These are phyloP conservation scores for Karstenula rhodostoma DNA, from an alignment of 2,329 filamentous ascomycete genomes.

Conservation along the genomic window DNA sequence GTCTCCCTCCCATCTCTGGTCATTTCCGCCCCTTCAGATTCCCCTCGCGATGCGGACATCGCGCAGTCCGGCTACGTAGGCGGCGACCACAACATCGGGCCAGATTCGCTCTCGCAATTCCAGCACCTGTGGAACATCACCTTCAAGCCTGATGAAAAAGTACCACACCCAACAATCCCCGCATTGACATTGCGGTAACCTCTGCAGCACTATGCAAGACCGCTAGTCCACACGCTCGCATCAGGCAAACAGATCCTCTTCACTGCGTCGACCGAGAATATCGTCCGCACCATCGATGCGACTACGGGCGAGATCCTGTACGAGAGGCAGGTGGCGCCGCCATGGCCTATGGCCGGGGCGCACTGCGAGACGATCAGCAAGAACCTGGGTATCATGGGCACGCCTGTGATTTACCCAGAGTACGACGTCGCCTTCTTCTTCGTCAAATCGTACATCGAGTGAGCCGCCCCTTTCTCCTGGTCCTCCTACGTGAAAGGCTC, in stretches of 20 bases:
- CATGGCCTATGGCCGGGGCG: slow-evolving; percentile 26
- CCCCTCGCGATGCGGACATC: slow-evolving; percentile 26
- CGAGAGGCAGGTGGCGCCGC: slow-evolving; percentile 23
- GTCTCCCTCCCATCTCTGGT: slow-evolving; percentile 1
- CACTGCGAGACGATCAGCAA: slow-evolving; percentile 22
- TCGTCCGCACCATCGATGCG: slow-evolving; percentile 30
- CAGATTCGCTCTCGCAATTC: slow-evolving; percentile 48
- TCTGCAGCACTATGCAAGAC: slow-evolving; percentile 57
- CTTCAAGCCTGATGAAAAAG: slow-evolving; percentile 46
- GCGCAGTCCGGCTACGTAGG: slow-evolving; percentile 30
- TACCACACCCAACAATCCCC: slow-evolving; percentile 4
- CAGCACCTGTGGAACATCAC: slow-evolving; percentile 49
- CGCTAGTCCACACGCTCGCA: slow-evolving; percentile 55
- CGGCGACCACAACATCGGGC: slow-evolving; percentile 54
- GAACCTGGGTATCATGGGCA: slow-evolving; percentile 33
- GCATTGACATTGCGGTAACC: neutral
- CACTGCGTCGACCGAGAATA: slow-evolving; percentile 29
- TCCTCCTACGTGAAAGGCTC: too few relatives aligned
- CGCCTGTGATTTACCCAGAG: slow-evolving; percentile 27
- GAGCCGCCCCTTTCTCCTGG: slow-evolving; percentile 4
- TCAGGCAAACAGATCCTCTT: slow-evolving; percentile 30
- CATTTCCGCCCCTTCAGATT: slow-evolving; percentile 24
- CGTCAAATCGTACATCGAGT: slow-evolving; percentile 38
- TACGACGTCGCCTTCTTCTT: slow-evolving; percentile 41
- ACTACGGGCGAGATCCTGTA: slow-evolving; percentile 24